phyloP scores from a whole-genome alignment of 2,329 filamentous ascomycete genomes.

The Fusarium sp. region DNA sequence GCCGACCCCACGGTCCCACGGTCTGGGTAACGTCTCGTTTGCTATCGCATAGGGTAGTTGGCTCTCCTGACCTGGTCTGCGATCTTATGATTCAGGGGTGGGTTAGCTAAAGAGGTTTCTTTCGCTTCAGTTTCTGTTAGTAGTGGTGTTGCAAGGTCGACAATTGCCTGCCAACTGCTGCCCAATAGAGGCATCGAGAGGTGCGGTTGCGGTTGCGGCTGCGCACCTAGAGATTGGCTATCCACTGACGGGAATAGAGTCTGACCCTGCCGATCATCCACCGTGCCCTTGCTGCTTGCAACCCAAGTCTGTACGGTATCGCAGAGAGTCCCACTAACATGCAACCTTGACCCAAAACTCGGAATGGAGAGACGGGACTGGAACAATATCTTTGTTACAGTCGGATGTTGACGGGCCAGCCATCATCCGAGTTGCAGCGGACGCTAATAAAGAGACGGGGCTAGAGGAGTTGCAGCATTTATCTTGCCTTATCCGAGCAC shows the following conservation, averaged over 20 bases:
- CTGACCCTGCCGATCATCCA: conserved; percentile 13
- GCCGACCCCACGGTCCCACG: conserved; percentile 29
- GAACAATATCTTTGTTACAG: neutral
- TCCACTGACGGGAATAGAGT: conserved; percentile 7
- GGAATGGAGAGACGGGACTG: conserved; percentile 10
- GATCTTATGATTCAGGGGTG: conserved; percentile 24
- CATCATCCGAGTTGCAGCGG: neutral
- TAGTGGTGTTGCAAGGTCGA: neutral
- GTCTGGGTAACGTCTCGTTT: conserved; percentile 14
- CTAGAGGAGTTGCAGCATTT: neutral
- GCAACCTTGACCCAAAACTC: conserved; percentile 2
- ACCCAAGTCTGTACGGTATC: conserved; percentile 8
- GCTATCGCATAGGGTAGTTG: conserved; percentile 13
- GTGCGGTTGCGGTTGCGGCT: conserved; percentile 5
- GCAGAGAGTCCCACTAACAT: conserved; percentile 17
- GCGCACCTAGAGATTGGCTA: neutral
- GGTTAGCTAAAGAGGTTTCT: neutral
- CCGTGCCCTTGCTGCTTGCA: conserved; percentile 4
- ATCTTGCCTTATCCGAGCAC: neutral
- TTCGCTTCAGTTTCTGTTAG: conserved; percentile 8
- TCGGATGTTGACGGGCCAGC: conserved; percentile 1
- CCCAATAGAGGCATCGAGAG: neutral
- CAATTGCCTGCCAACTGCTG: neutral
- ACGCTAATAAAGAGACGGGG: neutral
- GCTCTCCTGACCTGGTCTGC: conserved; percentile 15